phyloP scores from a whole-genome alignment of 352 stramenopile genomes.

The Pythium folliculosum region DNA sequence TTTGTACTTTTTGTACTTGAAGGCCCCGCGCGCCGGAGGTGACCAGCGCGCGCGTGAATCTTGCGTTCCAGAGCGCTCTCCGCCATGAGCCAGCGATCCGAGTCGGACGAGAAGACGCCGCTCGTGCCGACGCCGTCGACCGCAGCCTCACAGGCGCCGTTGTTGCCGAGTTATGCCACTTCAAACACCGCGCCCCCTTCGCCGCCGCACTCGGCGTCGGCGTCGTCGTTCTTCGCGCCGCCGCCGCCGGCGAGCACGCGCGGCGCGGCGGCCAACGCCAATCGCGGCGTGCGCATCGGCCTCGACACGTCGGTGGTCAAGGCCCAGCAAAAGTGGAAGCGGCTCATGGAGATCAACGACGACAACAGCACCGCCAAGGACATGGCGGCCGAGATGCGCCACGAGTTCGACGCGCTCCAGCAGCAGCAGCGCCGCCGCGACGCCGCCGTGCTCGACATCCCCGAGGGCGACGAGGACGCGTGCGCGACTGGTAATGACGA shows the following conservation, averaged over 20 bases:
- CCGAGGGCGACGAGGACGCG: conserved; percentile 15
- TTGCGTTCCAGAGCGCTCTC: background rate
- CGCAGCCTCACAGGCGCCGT: conserved; percentile 8
- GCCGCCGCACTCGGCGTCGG: background rate
- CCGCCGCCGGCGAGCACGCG: background rate
- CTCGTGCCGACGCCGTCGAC: conserved; percentile 18
- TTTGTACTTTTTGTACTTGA: too few species aligned
- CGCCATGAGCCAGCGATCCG: conserved; percentile 20
- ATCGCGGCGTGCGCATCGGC: conserved; percentile 47
- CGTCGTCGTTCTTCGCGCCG: background rate
- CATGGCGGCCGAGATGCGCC: conserved; percentile 80
- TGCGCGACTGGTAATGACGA: conserved; percentile 2
- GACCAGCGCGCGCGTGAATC: too few species aligned
- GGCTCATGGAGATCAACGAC: conserved; percentile 69
- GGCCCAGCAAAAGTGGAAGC: conserved; percentile 86
- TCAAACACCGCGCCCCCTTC: background rate
- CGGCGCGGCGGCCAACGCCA: background rate
- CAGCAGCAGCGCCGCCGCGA: conserved; percentile 46
- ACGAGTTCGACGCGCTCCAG: conserved; percentile 66
- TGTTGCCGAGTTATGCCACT: conserved; percentile 18
- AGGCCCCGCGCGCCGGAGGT: too few species aligned
- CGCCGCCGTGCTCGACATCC: conserved; percentile 5
- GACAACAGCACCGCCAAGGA: conserved; percentile 82
- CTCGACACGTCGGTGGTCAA: conserved; percentile 69
- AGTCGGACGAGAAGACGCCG: conserved; percentile 24